Base-by-base conservation (phyloP, 768 basidiomycete genomes). In the Leccinum variicolor region DNA sequence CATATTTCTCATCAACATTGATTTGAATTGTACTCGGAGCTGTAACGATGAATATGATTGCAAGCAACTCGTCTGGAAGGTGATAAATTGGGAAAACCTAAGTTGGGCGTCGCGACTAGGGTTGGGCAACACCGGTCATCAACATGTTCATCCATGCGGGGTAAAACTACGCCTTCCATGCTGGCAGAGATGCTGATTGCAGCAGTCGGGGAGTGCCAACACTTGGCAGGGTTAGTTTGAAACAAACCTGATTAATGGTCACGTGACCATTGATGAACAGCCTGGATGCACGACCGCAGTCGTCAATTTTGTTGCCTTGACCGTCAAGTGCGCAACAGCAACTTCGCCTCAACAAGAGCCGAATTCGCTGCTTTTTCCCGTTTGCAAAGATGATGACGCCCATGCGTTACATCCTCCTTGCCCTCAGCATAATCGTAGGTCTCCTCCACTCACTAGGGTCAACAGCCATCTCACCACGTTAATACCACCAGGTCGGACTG, bases 381-480 rank as follows among this genome's bases (percentile, higher is more conserved):
- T 53, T 46, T 43, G 26, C 69, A 71, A 66, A 69, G 63, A 81
- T 84, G 79, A 79, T 85, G 79, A 82, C 85, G 51, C 80, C 84
- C 47, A 77, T 82, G 75, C 81, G 85, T 64, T 83, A 84, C 57
- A 70, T 88, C 51, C 55, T 81, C 31, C 69, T 85, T 57, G 69
- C 76, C 52, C 63, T 84, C 34, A 73, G 71, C 57, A 65, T 78
- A 50, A 73, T 84, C 53, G 84, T 84, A 56, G 56, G 81, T 26
- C 46, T 53, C 72, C 28, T n/a, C 25, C 34, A 5, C 10, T 1
- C 13, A 36, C 29, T n/a, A 41, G 36, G 23, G 23, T 1, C n/a
- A n/a, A 39, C 9, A 28, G 8, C 13, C 48, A 9, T 55, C 64
- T 70, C 25, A 69, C 47, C 31, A 23, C 14, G 28, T 50, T 23